phyloP scores from a whole-genome alignment of 2,329 filamentous ascomycete genomes.

The Aspergillus chevalieri region DNA sequence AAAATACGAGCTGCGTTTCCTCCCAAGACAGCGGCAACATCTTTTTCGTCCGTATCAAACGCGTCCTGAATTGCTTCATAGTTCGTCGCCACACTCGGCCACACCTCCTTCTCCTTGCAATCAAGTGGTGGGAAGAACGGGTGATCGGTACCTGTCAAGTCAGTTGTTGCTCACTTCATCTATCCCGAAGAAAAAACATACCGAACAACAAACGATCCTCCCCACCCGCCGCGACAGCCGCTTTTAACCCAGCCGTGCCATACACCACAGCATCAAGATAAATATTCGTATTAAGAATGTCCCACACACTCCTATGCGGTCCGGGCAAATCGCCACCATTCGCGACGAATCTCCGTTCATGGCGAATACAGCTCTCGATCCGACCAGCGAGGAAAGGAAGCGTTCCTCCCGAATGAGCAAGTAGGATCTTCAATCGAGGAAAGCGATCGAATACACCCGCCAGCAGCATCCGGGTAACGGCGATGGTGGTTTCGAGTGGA shows the following conservation, averaged over 20 bases:
- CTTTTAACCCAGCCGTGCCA: conserved; percentile 55
- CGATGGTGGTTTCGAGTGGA: conserved; percentile 87
- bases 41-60: conserved; percentile 26
- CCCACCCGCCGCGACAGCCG: conserved; percentile 67
- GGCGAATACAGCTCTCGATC: conserved; percentile 79
- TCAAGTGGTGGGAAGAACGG: conserved; percentile 41
- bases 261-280: conserved; percentile 68
- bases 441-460: conserved; percentile 77
- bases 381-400: conserved; percentile 82
- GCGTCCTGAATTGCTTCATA: conserved; percentile 39
- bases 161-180: conserved; percentile 2
- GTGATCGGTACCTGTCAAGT: conserved; percentile 36
- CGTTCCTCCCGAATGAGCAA: conserved; percentile 85
- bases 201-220: conserved; percentile 38
- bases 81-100: conserved; percentile 44
- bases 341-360: conserved; percentile 68
- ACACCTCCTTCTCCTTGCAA: conserved; percentile 28
- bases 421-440: conserved; percentile 61
- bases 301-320: conserved; percentile 56
- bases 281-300: conserved; percentile 66
- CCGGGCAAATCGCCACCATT: conserved; percentile 57
- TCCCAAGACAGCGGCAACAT: conserved; percentile 34
- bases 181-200: conserved; percentile 9
- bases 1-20: conserved; percentile 41
- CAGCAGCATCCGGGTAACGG: conserved; percentile 80